Evolutionary conservation across 2,329 filamentous ascomycete genomes (phyloP).

Genomic region (Microascus cirrosus): DNA sequence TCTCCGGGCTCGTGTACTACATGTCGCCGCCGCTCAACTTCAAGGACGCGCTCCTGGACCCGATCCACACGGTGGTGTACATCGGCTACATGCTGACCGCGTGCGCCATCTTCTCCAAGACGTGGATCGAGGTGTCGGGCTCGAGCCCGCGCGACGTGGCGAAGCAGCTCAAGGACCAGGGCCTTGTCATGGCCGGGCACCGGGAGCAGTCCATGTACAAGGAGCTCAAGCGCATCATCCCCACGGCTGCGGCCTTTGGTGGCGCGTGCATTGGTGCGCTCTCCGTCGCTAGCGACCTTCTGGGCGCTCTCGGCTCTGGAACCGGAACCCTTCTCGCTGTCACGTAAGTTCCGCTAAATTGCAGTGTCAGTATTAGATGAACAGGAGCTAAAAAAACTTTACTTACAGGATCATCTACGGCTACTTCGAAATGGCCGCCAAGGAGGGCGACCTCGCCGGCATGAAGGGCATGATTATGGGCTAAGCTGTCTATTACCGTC

Average conservation of each 20-base stretch:
- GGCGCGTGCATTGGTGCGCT: constrained; percentile 98
- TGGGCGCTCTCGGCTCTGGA: constrained; percentile 90
- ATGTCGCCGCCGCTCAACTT: constrained; percentile 98
- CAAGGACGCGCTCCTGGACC: constrained; percentile 85
- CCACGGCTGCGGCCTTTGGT: constrained; percentile 94
- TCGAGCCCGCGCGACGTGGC: constrained; percentile 96
- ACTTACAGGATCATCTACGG: constrained; percentile 86
- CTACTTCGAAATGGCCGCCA: constrained; percentile 98
- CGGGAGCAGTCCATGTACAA: constrained; percentile 99
- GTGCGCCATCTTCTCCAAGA: constrained; percentile 98
- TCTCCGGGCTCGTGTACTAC: constrained; percentile 95
- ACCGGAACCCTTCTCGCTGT: constrained; percentile 97
- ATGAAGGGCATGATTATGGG: constrained; percentile 67
- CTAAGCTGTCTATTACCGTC: constrained; percentile 23
- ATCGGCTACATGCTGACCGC: constrained; percentile 96
- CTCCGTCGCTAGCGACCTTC: constrained; percentile 87
- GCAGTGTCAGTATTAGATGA: background rate
- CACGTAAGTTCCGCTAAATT: constrained; percentile 58
- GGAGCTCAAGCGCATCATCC: constrained; percentile 98
- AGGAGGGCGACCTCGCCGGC: constrained; percentile 89
- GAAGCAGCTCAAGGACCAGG: constrained; percentile 99
- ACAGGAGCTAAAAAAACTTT: constrained; percentile 17
- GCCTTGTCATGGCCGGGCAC: constrained; percentile 98
- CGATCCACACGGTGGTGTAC: constrained; percentile 92
- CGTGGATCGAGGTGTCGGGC: constrained; percentile 98